Evolutionary conservation across 345 rosid species (phyloP).

Genomic region (Ceriops decandra): DNA sequence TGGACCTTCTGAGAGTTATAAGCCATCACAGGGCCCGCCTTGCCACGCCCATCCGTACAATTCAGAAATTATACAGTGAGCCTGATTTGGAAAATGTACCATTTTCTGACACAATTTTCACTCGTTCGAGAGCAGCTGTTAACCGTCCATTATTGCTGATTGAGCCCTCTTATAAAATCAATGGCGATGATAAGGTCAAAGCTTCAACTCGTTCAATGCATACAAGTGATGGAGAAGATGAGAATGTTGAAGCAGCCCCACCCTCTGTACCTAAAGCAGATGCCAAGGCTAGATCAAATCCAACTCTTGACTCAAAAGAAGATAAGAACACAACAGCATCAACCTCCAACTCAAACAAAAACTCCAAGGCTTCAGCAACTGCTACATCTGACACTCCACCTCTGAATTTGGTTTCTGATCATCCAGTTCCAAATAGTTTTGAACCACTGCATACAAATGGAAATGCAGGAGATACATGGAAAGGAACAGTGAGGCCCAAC

Average conservation of each 20-base stretch:
- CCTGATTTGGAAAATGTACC: slow-evolving; percentile 65
- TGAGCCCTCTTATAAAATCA: slow-evolving; percentile 75
- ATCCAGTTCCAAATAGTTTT: slow-evolving; percentile 11
- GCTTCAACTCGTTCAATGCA: slow-evolving; percentile 33
- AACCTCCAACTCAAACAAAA: slow-evolving; percentile 28
- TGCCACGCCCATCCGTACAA: slow-evolving; percentile 90
- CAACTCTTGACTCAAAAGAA: slow-evolving; percentile 27
- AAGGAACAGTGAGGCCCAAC: slow-evolving; percentile 23
- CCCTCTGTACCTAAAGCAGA: slow-evolving; percentile 30
- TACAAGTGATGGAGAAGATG: slow-evolving; percentile 48
- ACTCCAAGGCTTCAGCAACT: slow-evolving; percentile 3
- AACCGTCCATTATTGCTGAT: slow-evolving; percentile 62
- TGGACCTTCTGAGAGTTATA: slow-evolving; percentile 89
- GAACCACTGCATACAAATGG: slow-evolving; percentile 29
- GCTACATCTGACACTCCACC: slow-evolving; percentile 21
- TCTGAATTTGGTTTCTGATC: slow-evolving; percentile 9
- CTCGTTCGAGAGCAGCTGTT: slow-evolving; percentile 44
- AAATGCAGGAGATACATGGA: slow-evolving; percentile 2
- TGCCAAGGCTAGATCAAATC: slow-evolving; percentile 27
- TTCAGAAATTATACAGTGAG: slow-evolving; percentile 68
- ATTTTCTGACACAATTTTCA: slow-evolving; percentile 54
- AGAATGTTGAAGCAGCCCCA: slow-evolving; percentile 34
- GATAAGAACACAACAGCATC: slow-evolving; percentile 14
- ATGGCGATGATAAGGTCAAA: slow-evolving; percentile 50
- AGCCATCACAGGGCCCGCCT: slow-evolving; percentile 85